A percentile compares a stretch with the other conserved stretches of the same genome.
Evolutionary conservation across 306 rosid genomes (phyloP).

Genomic region (Begonia loranthoides): DNA sequence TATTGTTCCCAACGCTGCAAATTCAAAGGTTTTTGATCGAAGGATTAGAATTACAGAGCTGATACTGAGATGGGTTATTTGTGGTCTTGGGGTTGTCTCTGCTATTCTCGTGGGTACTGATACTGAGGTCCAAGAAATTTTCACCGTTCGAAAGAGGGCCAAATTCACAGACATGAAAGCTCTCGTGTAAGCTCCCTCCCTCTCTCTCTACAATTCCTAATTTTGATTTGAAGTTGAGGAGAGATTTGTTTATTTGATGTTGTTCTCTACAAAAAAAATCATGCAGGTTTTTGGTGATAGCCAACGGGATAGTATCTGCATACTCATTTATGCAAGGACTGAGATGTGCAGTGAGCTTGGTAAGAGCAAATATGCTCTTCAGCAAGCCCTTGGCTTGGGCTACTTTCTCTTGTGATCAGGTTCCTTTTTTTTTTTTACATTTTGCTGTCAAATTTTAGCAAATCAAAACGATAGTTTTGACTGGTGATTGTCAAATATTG

Average conservation of each 20-base stretch:
- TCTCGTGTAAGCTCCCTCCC: constrained; percentile 39
- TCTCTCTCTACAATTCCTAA: neutral
- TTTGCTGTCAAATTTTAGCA: too few species aligned
- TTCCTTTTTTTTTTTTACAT: neutral
- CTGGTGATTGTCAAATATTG: too few species aligned
- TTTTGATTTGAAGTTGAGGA: neutral
- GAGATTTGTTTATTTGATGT: too few species aligned
- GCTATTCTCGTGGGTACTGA: constrained; percentile 79
- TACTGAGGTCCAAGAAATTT: constrained; percentile 49
- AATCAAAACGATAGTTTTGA: too few species aligned
- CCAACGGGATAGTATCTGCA: constrained; percentile 49
- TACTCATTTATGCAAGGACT: constrained; percentile 60
- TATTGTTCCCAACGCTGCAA: constrained; percentile 38
- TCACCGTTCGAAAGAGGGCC: constrained; percentile 60
- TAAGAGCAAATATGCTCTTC: constrained; percentile 44
- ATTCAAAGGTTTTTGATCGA: constrained; percentile 35
- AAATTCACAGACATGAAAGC: constrained; percentile 72
- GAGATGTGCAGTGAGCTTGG: constrained; percentile 45
- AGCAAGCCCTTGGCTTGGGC: constrained; percentile 79
- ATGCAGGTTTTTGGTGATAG: constrained; percentile 66
- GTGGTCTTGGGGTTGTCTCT: constrained; percentile 48
- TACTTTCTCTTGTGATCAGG: constrained; percentile 87
- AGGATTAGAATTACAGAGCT: constrained; percentile 52
- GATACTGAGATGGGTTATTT: constrained; percentile 50
- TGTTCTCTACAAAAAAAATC: too few species aligned